Evolutionary conservation across 2,329 filamentous ascomycete genomes (phyloP).

Genomic region (Fusarium sp.): DNA sequence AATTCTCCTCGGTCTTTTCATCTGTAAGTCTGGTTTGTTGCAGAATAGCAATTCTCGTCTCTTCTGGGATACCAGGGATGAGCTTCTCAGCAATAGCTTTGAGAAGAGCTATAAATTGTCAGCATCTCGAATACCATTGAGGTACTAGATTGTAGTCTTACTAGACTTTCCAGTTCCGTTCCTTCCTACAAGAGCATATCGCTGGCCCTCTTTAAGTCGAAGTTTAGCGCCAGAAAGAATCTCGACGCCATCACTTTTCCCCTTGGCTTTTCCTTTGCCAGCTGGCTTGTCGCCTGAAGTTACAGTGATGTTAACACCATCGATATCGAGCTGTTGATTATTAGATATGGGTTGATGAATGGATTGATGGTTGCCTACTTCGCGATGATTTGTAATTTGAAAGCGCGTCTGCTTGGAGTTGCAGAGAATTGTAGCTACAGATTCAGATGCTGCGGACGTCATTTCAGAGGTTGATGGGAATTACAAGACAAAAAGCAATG

Average conservation of each 20-base stretch:
- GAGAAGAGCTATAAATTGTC: slow-evolving; percentile 67
- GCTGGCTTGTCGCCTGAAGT: slow-evolving; percentile 58
- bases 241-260: slow-evolving; percentile 65
- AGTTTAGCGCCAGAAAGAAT: slow-evolving; percentile 77
- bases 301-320: slow-evolving; percentile 77
- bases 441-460: slow-evolving; percentile 62
- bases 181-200: slow-evolving; percentile 82
- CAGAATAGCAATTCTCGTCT: slow-evolving; percentile 72
- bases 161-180: slow-evolving; percentile 89
- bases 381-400: slow-evolving; percentile 64
- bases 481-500: neutral
- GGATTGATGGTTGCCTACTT: slow-evolving; percentile 55
- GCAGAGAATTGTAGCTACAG: slow-evolving; percentile 66
- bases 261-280: slow-evolving; percentile 63
- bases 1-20: slow-evolving; percentile 47
- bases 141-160: slow-evolving; percentile 51
- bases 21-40: slow-evolving; percentile 68
- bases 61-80: slow-evolving; percentile 78
- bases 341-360: neutral
- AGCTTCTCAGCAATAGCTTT: slow-evolving; percentile 81
- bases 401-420: slow-evolving; percentile 76
- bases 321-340: slow-evolving; percentile 69
- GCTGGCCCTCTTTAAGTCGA: slow-evolving; percentile 75
- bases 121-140: neutral
- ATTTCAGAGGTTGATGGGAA: slow-evolving; percentile 44